Conservation (phyloP, 2,329 filamentous ascomycete genomes). For the Chaetomiaceae sp. region DNA sequence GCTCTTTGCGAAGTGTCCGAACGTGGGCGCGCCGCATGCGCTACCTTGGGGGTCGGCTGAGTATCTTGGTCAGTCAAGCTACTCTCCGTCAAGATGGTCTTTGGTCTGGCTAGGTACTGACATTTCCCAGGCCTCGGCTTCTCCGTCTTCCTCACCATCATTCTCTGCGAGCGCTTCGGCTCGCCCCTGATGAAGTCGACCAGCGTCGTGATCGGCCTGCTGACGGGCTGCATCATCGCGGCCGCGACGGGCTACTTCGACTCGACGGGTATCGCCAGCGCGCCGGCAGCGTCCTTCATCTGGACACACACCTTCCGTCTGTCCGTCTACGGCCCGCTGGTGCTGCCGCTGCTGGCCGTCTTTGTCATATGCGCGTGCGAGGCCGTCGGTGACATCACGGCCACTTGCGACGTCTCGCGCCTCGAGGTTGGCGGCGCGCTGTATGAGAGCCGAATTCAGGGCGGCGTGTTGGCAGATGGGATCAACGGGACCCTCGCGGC, state of each 20-base stretch:
- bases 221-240: slow-evolving; percentile 72
- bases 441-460: slow-evolving; percentile 73
- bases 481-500: slow-evolving; percentile 68
- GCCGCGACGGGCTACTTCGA: slow-evolving; percentile 75
- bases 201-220: slow-evolving; percentile 66
- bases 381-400: slow-evolving; percentile 73
- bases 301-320: slow-evolving; percentile 76
- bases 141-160: slow-evolving; percentile 71
- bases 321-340: slow-evolving; percentile 64
- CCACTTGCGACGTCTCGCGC: slow-evolving; percentile 72
- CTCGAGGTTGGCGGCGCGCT: slow-evolving; percentile 65
- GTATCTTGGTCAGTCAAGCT: slow-evolving; percentile 50
- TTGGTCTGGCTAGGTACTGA: background rate
- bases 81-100: background rate
- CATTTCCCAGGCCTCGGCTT: slow-evolving; percentile 55
- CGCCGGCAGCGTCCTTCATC: slow-evolving; percentile 67
- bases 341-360: slow-evolving; percentile 63
- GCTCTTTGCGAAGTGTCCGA: slow-evolving; percentile 59
- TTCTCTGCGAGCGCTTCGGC: slow-evolving; percentile 74
- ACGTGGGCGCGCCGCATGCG: slow-evolving; percentile 61
- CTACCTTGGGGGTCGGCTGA: slow-evolving; percentile 74
- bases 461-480: slow-evolving; percentile 71
- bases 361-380: slow-evolving; percentile 72
- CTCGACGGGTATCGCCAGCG: slow-evolving; percentile 60
- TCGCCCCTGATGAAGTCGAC: slow-evolving; percentile 79